These are phyloP conservation scores for Bipolaris zeicola DNA, from an alignment of 2,329 filamentous ascomycete genomes.

Conservation along the genomic window DNA sequence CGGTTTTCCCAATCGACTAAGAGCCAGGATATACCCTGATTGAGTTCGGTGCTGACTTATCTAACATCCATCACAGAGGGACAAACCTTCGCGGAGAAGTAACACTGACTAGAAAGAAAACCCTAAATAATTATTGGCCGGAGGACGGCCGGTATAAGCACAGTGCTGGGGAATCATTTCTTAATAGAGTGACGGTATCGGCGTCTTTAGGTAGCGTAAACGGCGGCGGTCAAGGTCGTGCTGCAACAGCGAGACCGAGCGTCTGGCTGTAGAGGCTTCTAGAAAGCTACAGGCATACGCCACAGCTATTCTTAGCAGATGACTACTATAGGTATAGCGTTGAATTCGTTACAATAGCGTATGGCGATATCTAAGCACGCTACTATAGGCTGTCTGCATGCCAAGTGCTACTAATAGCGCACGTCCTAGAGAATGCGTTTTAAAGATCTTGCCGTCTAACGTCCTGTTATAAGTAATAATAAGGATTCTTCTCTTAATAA, in stretches of 20 bases:
- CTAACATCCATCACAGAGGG: background rate
- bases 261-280: background rate
- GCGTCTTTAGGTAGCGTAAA: background rate
- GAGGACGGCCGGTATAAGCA: background rate
- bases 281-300: background rate
- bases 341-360: no score
- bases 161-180: background rate
- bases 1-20: no score
- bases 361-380: no score
- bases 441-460: no score
- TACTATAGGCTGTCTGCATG: no score
- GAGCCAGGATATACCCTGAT: no score
- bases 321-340: no score
- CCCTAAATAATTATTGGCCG: background rate
- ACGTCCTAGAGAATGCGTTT: no score
- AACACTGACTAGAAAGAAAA: background rate
- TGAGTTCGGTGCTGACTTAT: background rate
- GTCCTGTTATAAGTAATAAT: no score
- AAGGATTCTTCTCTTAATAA: no score
- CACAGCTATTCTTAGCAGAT: background rate
- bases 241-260: constrained; percentile 10
- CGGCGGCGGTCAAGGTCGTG: background rate
- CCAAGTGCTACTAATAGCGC: no score
- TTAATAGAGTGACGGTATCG: background rate
- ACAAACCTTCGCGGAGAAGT: background rate